Evolutionary conservation across 1,284 basidiomycete genomes (phyloP), one percentile per base, ranked within the genome.

Genomic region (Naganishia sp.): DNA sequence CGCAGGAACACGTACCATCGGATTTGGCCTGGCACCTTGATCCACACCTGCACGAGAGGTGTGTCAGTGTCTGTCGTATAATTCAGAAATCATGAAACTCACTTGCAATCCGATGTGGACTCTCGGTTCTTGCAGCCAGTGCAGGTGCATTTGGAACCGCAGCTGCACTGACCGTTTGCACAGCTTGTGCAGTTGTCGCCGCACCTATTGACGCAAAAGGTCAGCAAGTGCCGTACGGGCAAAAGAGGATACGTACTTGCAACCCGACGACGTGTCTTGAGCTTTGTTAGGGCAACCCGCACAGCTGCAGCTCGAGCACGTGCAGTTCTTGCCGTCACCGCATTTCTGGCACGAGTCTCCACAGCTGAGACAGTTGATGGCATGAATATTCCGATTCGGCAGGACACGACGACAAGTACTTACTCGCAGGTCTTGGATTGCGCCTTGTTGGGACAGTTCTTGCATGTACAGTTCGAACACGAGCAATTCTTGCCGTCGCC

Each of bases 11-110:
- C 6, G 31, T 61, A 7, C 58, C 58, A 18, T 61, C 58, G n/a
- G 58, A 61, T 41, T 61, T 61, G 17, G 58, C 58, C 49, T 61
- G 58, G 47, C 58, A 61, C 25, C 42, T 61, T 11, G 58, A 61
- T 28, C 58, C 58, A 41, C 58, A 61, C 47, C 58, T 61, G 18
- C 42, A 7, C 9, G 23, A n/a, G 21, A 25, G 35, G 50, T 9
- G 17, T 4, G 41, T 58, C 4, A 51, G 49, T 41, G 46, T 49
- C 47, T 39, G 17, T 60, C 18, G 15, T 3, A 5, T 3, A 17
- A 35, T 32, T 35, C 7, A 13, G 4, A 18, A 32, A 13, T 15
- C n/a, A 47, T 1, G 13, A 9, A 39, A 61, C 58, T 11, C 51
- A 61, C 58, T 49, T 61, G 58, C 58, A 61, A 35, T n/a, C 58